These are phyloP conservation scores for Pisolithus sp. DNA, from an alignment of 768 basidiomycete genomes.

Conservation along the genomic window DNA sequence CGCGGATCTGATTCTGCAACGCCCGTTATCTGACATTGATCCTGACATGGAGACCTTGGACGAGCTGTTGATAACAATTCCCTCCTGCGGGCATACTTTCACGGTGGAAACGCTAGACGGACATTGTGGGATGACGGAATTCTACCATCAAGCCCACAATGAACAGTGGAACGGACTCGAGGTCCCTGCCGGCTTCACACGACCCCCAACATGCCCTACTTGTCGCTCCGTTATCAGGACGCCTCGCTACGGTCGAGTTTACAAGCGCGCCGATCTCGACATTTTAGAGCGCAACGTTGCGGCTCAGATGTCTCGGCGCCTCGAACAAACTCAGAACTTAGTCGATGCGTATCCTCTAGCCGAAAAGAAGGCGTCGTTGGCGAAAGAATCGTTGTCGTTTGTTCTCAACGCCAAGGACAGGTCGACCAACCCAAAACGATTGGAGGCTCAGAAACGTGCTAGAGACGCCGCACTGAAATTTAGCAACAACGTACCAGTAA, in stretches of 20 bases:
- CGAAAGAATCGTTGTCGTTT: constrained; percentile 7
- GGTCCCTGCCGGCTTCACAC: constrained; percentile 33
- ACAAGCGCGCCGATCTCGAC: constrained; percentile 58
- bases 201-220: constrained; percentile 53
- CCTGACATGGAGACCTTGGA: constrained; percentile 34
- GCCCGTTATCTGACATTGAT: constrained; percentile 44
- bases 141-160: constrained; percentile 34
- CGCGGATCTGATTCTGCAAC: constrained; percentile 56
- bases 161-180: constrained; percentile 40
- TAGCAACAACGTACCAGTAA: constrained; percentile 16
- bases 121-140: constrained; percentile 42
- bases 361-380: constrained; percentile 12
- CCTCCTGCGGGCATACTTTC: constrained; percentile 56
- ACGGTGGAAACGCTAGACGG: constrained; percentile 71
- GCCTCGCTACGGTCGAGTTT: constrained; percentile 53
- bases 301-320: constrained; percentile 40
- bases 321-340: constrained; percentile 25
- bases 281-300: constrained; percentile 61
- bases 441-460: constrained; percentile 2
- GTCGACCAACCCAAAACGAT: constrained; percentile 1
- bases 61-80: constrained; percentile 54
- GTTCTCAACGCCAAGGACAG: constrained; percentile 12
- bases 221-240: constrained; percentile 54
- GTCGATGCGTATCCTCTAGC: constrained; percentile 25
- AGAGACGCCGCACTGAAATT: constrained; percentile 12